These are phyloP conservation scores for Globisporangium solare DNA, from an alignment of 352 stramenopile species.

Conservation along the genomic window DNA sequence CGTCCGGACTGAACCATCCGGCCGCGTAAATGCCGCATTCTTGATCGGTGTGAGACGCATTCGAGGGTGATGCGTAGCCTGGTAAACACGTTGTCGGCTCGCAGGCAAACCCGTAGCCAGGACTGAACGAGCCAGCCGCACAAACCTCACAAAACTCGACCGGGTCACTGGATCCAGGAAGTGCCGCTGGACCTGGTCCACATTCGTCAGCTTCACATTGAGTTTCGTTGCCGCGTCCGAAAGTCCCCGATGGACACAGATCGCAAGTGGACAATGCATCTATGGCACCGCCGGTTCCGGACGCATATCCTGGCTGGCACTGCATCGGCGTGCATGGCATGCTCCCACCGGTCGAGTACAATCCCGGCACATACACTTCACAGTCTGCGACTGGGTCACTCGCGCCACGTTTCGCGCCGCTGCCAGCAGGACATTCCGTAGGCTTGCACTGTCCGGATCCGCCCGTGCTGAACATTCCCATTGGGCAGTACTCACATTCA, in stretches of 20 bases:
- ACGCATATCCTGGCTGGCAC: conserved; percentile 25
- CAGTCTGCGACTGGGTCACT: conserved; percentile 20
- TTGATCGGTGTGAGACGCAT: conserved; percentile 21
- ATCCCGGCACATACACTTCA: conserved; percentile 24
- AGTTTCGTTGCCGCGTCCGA: conserved; percentile 27
- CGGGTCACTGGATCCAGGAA: conserved; percentile 22
- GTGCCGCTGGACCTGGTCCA: conserved; percentile 22
- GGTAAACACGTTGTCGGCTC: conserved; percentile 20
- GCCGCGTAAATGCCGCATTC: conserved; percentile 26
- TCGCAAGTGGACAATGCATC: conserved; percentile 21
- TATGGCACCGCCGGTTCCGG: conserved; percentile 13
- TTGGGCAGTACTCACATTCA: conserved; percentile 30
- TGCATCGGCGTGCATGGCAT: conserved; percentile 27
- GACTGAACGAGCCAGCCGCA: conserved; percentile 26
- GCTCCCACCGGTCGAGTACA: conserved; percentile 29
- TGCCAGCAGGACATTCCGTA: conserved; percentile 29
- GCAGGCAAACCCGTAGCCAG: conserved; percentile 23
- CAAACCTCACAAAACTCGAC: conserved; percentile 29
- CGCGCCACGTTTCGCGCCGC: conserved; percentile 23
- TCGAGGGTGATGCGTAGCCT: conserved; percentile 19
- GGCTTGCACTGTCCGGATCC: conserved; percentile 30
- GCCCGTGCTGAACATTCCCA: conserved; percentile 33
- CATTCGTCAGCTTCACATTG: conserved; percentile 28
- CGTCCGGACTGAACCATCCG: conserved; percentile 28
- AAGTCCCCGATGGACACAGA: conserved; percentile 25